Percentiles rank a stretch among this genome's conserved stretches.
Evolutionary conservation across 305 asterid species (phyloP).

Genomic region (Fraxinus dipetala): DNA sequence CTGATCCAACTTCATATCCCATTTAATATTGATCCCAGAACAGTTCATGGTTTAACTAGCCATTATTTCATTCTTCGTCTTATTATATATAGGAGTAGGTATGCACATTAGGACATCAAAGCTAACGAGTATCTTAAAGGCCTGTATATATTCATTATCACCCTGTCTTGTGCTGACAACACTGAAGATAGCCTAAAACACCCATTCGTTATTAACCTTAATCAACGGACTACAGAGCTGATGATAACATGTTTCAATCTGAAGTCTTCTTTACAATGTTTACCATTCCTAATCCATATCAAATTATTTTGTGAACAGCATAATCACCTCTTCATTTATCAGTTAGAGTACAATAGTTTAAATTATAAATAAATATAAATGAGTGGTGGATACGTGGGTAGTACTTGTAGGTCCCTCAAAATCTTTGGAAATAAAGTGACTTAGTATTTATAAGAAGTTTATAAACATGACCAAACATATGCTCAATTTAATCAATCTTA

Average conservation of each 20-base stretch:
- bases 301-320: background rate
- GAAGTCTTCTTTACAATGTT: background rate
- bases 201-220: conserved; percentile 9
- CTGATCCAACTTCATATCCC: background rate
- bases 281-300: background rate
- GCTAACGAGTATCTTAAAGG: conserved; percentile 8
- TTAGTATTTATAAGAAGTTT: background rate
- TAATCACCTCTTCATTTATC: background rate
- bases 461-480: background rate
- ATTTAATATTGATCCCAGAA: background rate
- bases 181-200: conserved; percentile 11
- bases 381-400: no score
- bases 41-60: background rate
- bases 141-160: conserved; percentile 2
- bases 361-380: no score
- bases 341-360: background rate
- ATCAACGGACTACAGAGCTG: conserved; percentile 15
- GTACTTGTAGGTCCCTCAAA: background rate
- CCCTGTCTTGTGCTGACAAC: conserved; percentile 11
- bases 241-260: background rate
- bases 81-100: background rate
- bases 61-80: background rate
- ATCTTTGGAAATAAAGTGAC: background rate
- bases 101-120: background rate
- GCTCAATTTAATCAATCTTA: background rate